A percentile compares a stretch with the other conserved stretches of the same genome.
Evolutionary conservation across 164 flowering plant genomes (phyloP).

Genomic region (Nymphaea colorata): DNA sequence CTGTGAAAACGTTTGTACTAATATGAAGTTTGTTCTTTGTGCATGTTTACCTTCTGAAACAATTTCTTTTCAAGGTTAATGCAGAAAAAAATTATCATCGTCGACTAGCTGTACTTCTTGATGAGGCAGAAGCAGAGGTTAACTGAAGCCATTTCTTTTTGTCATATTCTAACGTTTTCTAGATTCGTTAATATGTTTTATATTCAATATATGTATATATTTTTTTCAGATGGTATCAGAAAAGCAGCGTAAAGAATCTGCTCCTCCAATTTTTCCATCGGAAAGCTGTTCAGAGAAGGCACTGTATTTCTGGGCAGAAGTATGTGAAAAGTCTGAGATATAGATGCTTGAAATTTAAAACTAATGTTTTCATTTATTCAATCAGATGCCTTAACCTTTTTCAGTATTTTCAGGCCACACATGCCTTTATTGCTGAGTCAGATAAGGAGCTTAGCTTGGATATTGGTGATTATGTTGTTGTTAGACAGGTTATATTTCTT

Average conservation of each 20-base stretch:
- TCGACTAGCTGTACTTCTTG: slow-evolving; percentile 70
- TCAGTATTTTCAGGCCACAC: slow-evolving; percentile 43
- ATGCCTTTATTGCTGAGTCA: slow-evolving; percentile 53
- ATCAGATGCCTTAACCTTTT: background rate
- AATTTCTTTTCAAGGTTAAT: slow-evolving; percentile 58
- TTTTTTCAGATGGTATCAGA: slow-evolving; percentile 73
- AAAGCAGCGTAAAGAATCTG: slow-evolving; percentile 83
- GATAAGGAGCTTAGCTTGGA: slow-evolving; percentile 81
- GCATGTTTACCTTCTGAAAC: background rate
- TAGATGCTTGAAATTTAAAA: background rate
- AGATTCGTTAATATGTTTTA: background rate
- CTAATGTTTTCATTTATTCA: background rate
- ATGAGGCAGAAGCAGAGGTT: slow-evolving; percentile 86
- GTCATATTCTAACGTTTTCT: background rate
- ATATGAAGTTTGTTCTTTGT: background rate
- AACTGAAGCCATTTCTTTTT: background rate
- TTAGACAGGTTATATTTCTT: slow-evolving; percentile 52
- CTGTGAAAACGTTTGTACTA: background rate
- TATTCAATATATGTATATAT: background rate
- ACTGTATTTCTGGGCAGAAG: slow-evolving; percentile 80
- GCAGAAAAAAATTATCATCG: slow-evolving; percentile 71
- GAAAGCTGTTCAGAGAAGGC: slow-evolving; percentile 42
- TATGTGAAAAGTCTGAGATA: slow-evolving; percentile 13
- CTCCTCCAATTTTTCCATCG: slow-evolving; percentile 56
- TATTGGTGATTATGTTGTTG: slow-evolving; percentile 85